Percentiles rank a stretch among this genome's conserved stretches.
phyloP scores from a whole-genome alignment of 2,329 filamentous ascomycete genomes.

The Colletotrichum orchidophilum region DNA sequence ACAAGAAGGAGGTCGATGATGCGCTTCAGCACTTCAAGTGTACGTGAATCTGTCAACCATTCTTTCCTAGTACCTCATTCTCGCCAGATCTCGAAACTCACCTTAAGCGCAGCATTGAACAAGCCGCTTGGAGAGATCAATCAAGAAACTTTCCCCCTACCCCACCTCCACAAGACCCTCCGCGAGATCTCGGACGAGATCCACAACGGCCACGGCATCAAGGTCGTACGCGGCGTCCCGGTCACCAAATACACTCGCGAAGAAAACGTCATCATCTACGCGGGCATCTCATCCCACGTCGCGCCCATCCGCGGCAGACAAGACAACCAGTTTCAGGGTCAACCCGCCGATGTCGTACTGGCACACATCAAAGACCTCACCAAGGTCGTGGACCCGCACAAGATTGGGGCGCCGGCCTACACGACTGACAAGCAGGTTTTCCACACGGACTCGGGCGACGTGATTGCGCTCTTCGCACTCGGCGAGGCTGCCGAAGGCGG shows the following conservation, averaged over 20 bases:
- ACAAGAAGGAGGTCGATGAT: slow-evolving; percentile 58
- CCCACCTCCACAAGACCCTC: slow-evolving; percentile 58
- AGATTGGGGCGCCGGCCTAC: slow-evolving; percentile 67
- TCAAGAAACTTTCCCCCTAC: slow-evolving; percentile 64
- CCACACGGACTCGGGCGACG: slow-evolving; percentile 69
- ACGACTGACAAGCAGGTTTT: slow-evolving; percentile 70
- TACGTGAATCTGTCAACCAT: neutral
- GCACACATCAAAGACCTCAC: slow-evolving; percentile 71
- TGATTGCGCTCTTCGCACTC: slow-evolving; percentile 67
- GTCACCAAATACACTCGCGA: slow-evolving; percentile 61
- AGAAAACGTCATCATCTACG: slow-evolving; percentile 68
- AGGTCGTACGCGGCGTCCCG: slow-evolving; percentile 66
- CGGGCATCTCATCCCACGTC: slow-evolving; percentile 68
- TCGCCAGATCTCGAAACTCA: neutral
- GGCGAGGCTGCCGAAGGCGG: slow-evolving; percentile 63
- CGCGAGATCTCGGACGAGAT: slow-evolving; percentile 62
- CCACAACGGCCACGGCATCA: slow-evolving; percentile 68
- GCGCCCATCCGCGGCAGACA: slow-evolving; percentile 63
- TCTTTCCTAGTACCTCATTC: neutral
- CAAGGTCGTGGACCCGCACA: slow-evolving; percentile 40
- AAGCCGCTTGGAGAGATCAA: slow-evolving; percentile 31
- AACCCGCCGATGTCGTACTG: slow-evolving; percentile 61
- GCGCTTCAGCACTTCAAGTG: slow-evolving; percentile 32
- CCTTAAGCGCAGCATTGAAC: neutral
- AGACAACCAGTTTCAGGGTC: slow-evolving; percentile 55